Percentiles rank a stretch among this genome's conserved stretches.
Conservation (phyloP, 2,329 filamentous ascomycete species). For the Aspergillus melleus region DNA sequence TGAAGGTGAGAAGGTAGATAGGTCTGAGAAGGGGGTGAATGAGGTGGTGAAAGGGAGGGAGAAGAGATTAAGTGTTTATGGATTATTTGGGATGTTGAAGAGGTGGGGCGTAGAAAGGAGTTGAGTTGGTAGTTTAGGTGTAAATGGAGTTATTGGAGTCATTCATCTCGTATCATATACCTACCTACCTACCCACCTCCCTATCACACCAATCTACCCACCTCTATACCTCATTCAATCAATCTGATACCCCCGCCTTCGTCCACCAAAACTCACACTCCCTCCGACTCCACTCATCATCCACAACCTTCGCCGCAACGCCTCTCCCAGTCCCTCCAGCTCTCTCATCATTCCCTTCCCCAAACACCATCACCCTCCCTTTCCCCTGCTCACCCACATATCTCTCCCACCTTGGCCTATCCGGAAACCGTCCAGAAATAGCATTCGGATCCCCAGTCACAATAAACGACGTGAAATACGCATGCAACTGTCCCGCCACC, state of each 20-base stretch:
- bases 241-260: conserved; percentile 30
- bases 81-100: background rate
- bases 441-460: conserved; percentile 48
- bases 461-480: conserved; percentile 53
- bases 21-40: too few relatives aligned
- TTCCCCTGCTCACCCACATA: conserved; percentile 33
- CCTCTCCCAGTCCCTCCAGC: conserved; percentile 43
- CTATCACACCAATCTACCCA: too few relatives aligned
- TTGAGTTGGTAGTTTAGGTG: too few relatives aligned
- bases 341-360: conserved; percentile 51
- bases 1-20: background rate
- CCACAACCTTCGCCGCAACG: conserved; percentile 40
- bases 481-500: conserved; percentile 46
- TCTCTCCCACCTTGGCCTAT: conserved; percentile 38
- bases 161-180: too few relatives aligned
- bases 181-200: too few relatives aligned
- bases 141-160: too few relatives aligned
- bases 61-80: background rate
- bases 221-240: background rate
- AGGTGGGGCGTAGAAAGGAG: background rate
- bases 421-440: conserved; percentile 24
- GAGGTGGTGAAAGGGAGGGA: background rate
- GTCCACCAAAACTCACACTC: conserved; percentile 52
- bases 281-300: conserved; percentile 44
- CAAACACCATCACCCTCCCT: conserved; percentile 46